phyloP scores from a whole-genome alignment of 1,284 basidiomycete genomes.

The Clitocybe nebularis region DNA sequence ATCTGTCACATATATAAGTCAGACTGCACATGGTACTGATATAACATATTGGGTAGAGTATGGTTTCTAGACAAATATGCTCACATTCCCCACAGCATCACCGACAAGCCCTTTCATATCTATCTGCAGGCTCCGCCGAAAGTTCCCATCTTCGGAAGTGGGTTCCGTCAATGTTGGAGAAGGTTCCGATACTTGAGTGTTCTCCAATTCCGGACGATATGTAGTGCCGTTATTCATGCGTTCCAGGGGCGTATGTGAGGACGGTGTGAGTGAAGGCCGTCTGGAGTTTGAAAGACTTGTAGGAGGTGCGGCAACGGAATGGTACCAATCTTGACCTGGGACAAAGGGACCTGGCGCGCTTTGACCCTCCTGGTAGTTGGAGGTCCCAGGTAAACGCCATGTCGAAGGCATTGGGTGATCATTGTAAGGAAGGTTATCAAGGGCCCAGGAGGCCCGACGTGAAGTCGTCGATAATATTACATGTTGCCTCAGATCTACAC shows the following conservation, averaged over 20 bases:
- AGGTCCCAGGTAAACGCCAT: too few species aligned
- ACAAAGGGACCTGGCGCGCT: slow-evolving; percentile 7
- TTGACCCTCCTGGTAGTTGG: too few species aligned
- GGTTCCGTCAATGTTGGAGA: slow-evolving; percentile 20
- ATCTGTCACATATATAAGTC: slow-evolving; percentile 42
- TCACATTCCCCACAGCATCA: slow-evolving; percentile 78
- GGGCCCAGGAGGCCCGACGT: background rate
- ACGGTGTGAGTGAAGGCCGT: slow-evolving; percentile 10
- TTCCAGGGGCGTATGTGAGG: slow-evolving; percentile 8
- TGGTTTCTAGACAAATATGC: slow-evolving; percentile 23
- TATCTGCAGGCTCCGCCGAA: slow-evolving; percentile 58
- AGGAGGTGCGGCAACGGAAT: slow-evolving; percentile 16
- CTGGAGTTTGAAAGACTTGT: slow-evolving; percentile 15
- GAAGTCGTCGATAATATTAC: slow-evolving; percentile 6
- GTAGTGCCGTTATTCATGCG: slow-evolving; percentile 5
- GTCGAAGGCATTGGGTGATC: too few species aligned
- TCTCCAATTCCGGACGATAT: slow-evolving; percentile 9
- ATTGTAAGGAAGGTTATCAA: too few species aligned
- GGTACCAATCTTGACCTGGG: slow-evolving; percentile 15
- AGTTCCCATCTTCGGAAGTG: slow-evolving; percentile 50
- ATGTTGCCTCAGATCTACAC: slow-evolving; percentile 13
- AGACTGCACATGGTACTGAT: background rate
- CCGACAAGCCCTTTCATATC: slow-evolving; percentile 76
- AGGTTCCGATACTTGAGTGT: slow-evolving; percentile 9
- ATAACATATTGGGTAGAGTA: background rate